These are phyloP conservation scores for Dillenia turbinata DNA, from an alignment of 164 flowering plant species.

Conservation along the genomic window DNA sequence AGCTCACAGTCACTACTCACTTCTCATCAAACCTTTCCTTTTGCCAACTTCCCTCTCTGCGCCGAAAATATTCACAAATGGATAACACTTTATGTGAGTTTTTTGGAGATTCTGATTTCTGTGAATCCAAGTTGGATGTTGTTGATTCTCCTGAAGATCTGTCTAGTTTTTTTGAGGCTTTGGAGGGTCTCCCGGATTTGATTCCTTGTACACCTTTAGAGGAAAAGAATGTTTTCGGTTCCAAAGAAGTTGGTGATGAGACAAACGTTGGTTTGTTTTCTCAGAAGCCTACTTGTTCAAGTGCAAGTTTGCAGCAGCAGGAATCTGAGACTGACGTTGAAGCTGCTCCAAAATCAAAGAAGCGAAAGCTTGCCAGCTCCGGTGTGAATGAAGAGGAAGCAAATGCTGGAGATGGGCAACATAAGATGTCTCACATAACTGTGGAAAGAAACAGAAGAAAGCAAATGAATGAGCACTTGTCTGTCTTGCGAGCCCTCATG, in stretches of 20 bases:
- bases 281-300: constrained; percentile 35
- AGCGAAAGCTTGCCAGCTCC: constrained; percentile 12
- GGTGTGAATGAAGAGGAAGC: constrained; percentile 11
- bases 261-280: constrained; percentile 19
- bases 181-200: constrained; percentile 33
- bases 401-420: constrained; percentile 31
- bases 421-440: constrained; percentile 60
- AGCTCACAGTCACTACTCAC: background rate
- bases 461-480: constrained; percentile 90
- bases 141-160: constrained; percentile 49
- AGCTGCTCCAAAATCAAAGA: constrained; percentile 26
- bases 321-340: constrained; percentile 22
- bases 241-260: constrained; percentile 4
- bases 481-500: constrained; percentile 79
- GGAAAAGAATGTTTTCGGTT: constrained; percentile 7
- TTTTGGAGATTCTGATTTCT: constrained; percentile 39
- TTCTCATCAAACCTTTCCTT: background rate
- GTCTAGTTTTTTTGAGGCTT: constrained; percentile 57
- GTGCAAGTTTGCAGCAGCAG: constrained; percentile 6
- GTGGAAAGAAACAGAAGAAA: constrained; percentile 90
- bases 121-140: constrained; percentile 24
- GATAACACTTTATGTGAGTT: constrained; percentile 34
- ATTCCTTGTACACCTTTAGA: constrained; percentile 20
- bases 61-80: constrained; percentile 10
- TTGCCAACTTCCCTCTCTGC: no score